Evolutionary conservation across 1,139 yeast genomes (phyloP), one percentile per base, ranked within the genome.

Genomic region (Candida mesenterica): DNA sequence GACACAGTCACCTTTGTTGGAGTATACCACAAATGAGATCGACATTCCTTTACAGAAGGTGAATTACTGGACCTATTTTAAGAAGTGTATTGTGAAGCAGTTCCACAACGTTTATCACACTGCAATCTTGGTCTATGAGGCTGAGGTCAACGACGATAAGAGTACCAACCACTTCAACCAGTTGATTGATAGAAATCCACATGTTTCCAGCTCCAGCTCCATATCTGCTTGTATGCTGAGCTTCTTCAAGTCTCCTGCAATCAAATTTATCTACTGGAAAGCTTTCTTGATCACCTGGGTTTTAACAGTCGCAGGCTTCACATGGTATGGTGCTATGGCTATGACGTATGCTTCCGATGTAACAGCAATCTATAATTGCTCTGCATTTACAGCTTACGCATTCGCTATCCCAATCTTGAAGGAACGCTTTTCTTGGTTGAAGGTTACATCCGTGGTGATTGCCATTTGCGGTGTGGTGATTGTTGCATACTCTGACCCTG

Each of bases 311-410:
- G 96, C 95, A 0, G 96, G 95, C 1, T 68, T 77, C 28, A 79
- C 95, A 1, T 88, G 96, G 96, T 88, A 86, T 54, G 76, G 85
- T 13, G 82, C 96, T 5, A 86, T 88, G 78, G 70, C 81, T 19
- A 61, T 85, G 57, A 82, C 96, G 1, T 84, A 89, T 26, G 88
- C 95, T 0, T 73, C 89, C 2, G 96, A 88, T 52, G 82, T 88
- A 19, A 87, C 96, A 3, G 96, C 96, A 7, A 88, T 88, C 43
- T 88, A 87, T 61, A 88, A 88, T 61, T 86, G 95, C 53, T 82
- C 90, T 9, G 95, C 95, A 0, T 87, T 88, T 55, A 82, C 90
- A 5, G 96, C 96, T 0, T 82, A 88, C 52, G 77, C 87, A 4
- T 87, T 88, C 60, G 89, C 95, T 2, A 81, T 88, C 19, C 87